Base-by-base conservation (phyloP, 2,329 filamentous ascomycete genomes). In the Cordyceps sp. region DNA sequence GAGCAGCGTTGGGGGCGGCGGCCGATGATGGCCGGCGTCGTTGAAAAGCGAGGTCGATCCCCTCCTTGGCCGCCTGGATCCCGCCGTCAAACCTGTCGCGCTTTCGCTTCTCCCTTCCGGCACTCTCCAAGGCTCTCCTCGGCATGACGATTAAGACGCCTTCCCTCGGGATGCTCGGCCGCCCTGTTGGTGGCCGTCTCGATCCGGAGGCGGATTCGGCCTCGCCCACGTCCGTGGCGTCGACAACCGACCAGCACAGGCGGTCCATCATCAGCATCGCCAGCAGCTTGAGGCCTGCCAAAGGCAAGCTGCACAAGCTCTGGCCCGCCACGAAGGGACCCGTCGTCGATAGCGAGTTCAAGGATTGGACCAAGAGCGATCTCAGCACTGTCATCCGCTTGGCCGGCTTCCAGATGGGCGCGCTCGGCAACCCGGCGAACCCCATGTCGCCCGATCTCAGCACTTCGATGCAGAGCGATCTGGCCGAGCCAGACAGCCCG, bases 291-390 rank as follows among this genome's bases (percentile, higher is more conserved):
- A 50, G 46, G 26, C 47, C 47, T 9, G 34, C 39, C 16, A 40
- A 44, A 32, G 42, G 45, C 35, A 54, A 43, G 35, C 42, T 54
- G 13, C 47, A 48, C 26, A 54, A 48, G 34, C 42, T 39, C n/a
- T 46, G 46, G 29, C 38, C 47, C 5, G 45, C 42, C 36, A 39
- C 46, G 32, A 52, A 45, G 37, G 37, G 33, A 14, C 38, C 42
- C 21, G 41, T 37, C 21, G 30, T 39, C 23, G 49, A 49, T 26
- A 36, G 44, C 30, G 46, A 42, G 14, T 46, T 45, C 19, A 39
- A 43, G 35, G 41, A 49, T 29, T 47, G 48, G 20, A 37, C 39
- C 6, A 34, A 40, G 24, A 44, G 41, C 17, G 36, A 39, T 23
- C 18, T 39, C 27, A 31, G 36, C 30, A 26, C 29, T 12, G 34